Conservation (phyloP, 192 early-diverging fungal genomes). For the Gigaspora rosea region DNA sequence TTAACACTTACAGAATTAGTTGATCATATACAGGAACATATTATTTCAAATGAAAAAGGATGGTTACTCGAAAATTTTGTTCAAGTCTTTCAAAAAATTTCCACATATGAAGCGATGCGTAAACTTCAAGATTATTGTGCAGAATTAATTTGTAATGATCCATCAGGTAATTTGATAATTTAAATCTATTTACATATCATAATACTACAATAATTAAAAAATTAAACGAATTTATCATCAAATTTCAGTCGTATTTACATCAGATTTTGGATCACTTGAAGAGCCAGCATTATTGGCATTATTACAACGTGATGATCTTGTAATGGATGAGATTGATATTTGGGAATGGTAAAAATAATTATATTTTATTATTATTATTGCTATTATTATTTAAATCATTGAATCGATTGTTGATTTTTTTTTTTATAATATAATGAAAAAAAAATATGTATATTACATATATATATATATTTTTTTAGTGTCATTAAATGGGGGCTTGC, state of each 20-base stretch:
- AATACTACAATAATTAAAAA: background rate
- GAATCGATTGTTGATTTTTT: too few relatives aligned
- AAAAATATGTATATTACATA: too few relatives aligned
- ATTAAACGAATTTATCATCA: background rate
- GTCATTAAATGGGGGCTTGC: conserved; percentile 16
- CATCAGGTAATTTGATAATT: background rate
- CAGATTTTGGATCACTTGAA: conserved; percentile 11
- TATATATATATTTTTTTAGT: background rate
- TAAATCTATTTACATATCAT: background rate
- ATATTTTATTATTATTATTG: too few relatives aligned
- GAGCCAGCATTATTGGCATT: background rate
- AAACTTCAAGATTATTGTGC: conserved; percentile 4
- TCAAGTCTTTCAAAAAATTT: background rate
- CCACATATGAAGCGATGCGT: background rate
- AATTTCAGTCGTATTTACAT: background rate
- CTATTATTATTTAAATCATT: too few relatives aligned
- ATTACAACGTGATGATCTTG: conserved; percentile 16
- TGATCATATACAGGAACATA: conserved; percentile 22
- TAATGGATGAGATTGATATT: conserved; percentile 20
- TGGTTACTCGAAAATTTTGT: background rate
- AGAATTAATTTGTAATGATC: background rate
- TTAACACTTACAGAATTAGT: background rate
- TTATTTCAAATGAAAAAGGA: background rate
- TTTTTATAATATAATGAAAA: too few relatives aligned
- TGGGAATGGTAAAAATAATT: background rate